Evolutionary conservation across 1,139 yeast species (phyloP).

Genomic region (Tardiomyces depauwii): DNA sequence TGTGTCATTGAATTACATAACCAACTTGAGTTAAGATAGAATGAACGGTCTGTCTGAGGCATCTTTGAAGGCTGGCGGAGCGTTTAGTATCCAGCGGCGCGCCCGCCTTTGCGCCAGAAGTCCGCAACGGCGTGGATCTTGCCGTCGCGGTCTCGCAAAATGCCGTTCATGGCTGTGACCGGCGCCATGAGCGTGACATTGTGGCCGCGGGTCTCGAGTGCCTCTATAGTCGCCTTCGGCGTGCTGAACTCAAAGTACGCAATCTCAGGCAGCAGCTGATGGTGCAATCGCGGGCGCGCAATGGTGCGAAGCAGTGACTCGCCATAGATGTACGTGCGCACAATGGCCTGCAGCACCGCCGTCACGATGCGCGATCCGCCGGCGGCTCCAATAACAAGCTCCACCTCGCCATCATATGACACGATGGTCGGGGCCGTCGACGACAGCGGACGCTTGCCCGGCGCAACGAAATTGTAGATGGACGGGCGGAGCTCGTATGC

Average conservation of each 20-base stretch:
- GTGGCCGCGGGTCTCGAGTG: constrained; percentile 34
- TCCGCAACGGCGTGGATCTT: constrained; percentile 44
- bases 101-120: constrained; percentile 45
- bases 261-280: constrained; percentile 72
- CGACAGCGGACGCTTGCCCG: constrained; percentile 73
- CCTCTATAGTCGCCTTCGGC: constrained; percentile 24
- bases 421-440: constrained; percentile 73
- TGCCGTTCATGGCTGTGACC: constrained; percentile 40
- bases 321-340: constrained; percentile 48
- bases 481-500: constrained; percentile 79
- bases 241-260: constrained; percentile 46
- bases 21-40: not conserved
- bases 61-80: no score
- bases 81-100: constrained; percentile 31
- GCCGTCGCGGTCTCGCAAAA: constrained; percentile 27
- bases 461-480: constrained; percentile 60
- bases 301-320: constrained; percentile 55
- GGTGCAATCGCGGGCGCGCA: constrained; percentile 75
- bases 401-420: constrained; percentile 39
- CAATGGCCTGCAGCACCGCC: constrained; percentile 68
- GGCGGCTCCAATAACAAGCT: constrained; percentile 78
- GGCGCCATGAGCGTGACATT: constrained; percentile 25
- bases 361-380: constrained; percentile 92
- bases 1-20: not conserved
- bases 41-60: not conserved